Evolutionary conservation across 208 protist genomes (phyloP), one percentile per base, ranked within the genome.

Genomic region (Wallacemonas sp.): DNA sequence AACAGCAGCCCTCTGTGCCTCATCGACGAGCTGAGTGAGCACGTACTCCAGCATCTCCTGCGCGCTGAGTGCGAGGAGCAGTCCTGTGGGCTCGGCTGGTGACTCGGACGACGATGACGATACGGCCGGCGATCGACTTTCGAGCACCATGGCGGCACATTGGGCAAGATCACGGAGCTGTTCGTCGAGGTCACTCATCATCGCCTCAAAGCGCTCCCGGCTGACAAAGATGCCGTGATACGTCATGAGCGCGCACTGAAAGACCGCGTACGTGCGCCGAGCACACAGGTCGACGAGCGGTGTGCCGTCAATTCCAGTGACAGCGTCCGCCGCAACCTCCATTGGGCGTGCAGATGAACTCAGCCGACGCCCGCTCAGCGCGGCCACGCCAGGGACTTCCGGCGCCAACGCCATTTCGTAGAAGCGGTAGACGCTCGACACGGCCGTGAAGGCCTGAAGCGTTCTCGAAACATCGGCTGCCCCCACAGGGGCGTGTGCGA

Each of bases 181-280:
- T 29, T 61, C 45, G 9, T 80, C 59, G 9, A 93, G 32, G 44
- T 81, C 50, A 6, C 32, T 42, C 24, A 66, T 44, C 76, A 91
- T 85, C 17, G 32, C 52, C 52, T 83, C 65, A 30, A 76, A 74
- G 9, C 65, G 21, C 0, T 27, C 3, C 29, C 80, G 70, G 27
- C 77, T 65, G 6, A 93, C 67, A 60, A 87, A 86, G 24, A 93
- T 46, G 24, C 87, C 87, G 63, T 93, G 87, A 60, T 82, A 87
- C 3, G 76, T 59, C 84, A 93, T 91, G 24, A 83, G n/a, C 45
- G 76, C 78, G 58, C 84, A 91, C 10, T 87, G 65, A 63, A 93
- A 90, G 19, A 38, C 62, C 8, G 75, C 71, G 52, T 81, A 80
- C 30, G 79, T 86, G 52, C 84, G 81, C 19, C 77, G 46, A 17